These are phyloP conservation scores for Ascobolus immersus DNA, from an alignment of 495 filamentous ascomycete genomes.

Conservation along the genomic window DNA sequence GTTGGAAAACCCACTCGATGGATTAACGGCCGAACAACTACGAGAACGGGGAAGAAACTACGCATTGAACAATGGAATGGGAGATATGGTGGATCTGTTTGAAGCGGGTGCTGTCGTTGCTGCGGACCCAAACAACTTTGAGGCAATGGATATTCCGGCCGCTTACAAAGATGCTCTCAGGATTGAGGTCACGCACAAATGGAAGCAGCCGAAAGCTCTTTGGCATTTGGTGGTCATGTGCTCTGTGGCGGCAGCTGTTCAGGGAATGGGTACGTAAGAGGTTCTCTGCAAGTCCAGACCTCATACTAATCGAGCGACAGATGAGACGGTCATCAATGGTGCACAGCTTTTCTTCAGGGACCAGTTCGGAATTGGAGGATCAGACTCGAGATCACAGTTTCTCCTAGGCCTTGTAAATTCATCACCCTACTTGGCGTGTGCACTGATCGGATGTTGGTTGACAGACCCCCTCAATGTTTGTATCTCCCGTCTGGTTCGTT, in stretches of 20 bases:
- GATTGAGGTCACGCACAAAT: conserved; percentile 39
- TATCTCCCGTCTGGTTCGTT: too few relatives aligned
- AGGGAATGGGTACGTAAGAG: conserved; percentile 33
- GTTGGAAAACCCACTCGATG: conserved; percentile 45
- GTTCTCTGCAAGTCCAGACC: not conserved
- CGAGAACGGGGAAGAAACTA: conserved; percentile 38
- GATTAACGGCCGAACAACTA: conserved; percentile 32
- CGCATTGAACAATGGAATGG: conserved; percentile 35
- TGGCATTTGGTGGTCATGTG: conserved; percentile 42
- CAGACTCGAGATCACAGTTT: conserved; percentile 24
- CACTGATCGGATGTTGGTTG: conserved; percentile 58
- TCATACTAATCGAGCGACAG: conserved; percentile 24
- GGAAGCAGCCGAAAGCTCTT: conserved; percentile 45
- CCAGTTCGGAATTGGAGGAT: conserved; percentile 41
- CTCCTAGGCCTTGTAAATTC: conserved; percentile 42
- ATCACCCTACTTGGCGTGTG: conserved; percentile 52
- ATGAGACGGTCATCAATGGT: conserved; percentile 59
- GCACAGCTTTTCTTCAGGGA: conserved; percentile 41
- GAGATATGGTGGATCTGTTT: conserved; percentile 36
- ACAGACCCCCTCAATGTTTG: conserved; percentile 42
- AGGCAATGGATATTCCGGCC: conserved; percentile 32
- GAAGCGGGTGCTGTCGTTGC: conserved; percentile 48
- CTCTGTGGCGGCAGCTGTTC: conserved; percentile 37
- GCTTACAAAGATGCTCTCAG: conserved; percentile 29
- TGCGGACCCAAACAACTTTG: conserved; percentile 29